Evolutionary conservation across 306 rosid genomes (phyloP), one percentile per base, ranked within the genome.

Genomic region (Castanea sativa): DNA sequence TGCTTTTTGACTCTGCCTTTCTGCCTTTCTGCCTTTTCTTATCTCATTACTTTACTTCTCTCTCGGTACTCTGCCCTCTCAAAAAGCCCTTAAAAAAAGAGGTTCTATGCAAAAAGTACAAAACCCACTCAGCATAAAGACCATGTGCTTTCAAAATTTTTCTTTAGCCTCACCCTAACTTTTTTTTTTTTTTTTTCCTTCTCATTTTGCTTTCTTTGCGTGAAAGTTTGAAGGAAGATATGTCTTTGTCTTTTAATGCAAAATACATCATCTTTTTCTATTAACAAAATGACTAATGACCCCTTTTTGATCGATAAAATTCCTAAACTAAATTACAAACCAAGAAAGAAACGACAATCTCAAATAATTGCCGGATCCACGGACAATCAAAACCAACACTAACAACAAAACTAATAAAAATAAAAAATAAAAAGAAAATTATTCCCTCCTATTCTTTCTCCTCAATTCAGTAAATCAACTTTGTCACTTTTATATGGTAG

Each of bases 331-430:
- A 77, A 69, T 57, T 25, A 70, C 79, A 55, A 81, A 32, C 73
- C 55, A 59, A 27, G 45, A 43, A 38, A 72, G 10, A 68, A 35
- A 73, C 65, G 80, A 82, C 86, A 73, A 80, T 55, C 74, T 69
- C 56, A 78, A 79, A 85, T 63, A 85, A 80, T 78, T 83, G 78
- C 72, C 41, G 58, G 52, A 78, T 85, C 84, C 79, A 76, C 63
- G 69, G 79, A 72, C 81, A 83, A 29, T 73, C 65, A 67, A 80
- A 83, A 80, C 56, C 72, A 76, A 78, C 76, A 74, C 70, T 73
- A 27, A 72, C 38, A 73, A 33, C 51, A 67, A 67, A 67, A 6
- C 43, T 51, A 30, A 53, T 19, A 23, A 73, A 25, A 73, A 29
- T 9, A 45, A 38, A 33, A 68, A 38, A 20, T 1, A 6, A 41